A percentile compares a stretch with the other conserved stretches of the same genome.
Evolutionary conservation across 768 basidiomycete genomes (phyloP).

Genomic region (Pholiota molesta): DNA sequence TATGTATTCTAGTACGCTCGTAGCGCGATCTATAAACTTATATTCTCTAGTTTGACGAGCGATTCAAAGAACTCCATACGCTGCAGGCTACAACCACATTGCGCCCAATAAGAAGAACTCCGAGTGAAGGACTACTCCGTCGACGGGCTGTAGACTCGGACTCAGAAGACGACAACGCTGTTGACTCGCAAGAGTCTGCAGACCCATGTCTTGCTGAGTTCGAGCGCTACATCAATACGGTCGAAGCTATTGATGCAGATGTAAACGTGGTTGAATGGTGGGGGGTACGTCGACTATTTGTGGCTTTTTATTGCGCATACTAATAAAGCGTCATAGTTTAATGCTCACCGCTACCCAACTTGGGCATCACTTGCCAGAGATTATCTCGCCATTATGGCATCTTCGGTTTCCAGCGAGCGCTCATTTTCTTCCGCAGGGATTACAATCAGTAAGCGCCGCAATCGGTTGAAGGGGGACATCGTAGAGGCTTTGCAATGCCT

Average conservation of each 20-base stretch:
- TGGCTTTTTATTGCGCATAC: neutral
- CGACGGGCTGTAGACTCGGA: too few species aligned
- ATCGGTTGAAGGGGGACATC: too few species aligned
- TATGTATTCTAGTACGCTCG: neutral
- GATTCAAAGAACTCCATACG: too few species aligned
- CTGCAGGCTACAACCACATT: too few species aligned
- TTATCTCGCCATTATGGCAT: conserved; percentile 40
- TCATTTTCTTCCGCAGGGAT: conserved; percentile 43
- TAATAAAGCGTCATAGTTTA: conserved; percentile 17
- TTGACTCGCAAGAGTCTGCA: neutral
- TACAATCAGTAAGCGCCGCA: conserved; percentile 39
- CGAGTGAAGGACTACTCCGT: too few species aligned
- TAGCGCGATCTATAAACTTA: too few species aligned
- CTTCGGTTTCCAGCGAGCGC: conserved; percentile 40
- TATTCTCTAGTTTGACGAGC: too few species aligned
- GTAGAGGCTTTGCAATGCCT: too few species aligned
- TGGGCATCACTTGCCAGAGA: conserved; percentile 41
- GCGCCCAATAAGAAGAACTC: too few species aligned
- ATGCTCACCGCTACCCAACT: conserved; percentile 29
- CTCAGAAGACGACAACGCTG: too few species aligned
- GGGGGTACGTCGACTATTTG: neutral
- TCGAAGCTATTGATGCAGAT: neutral
- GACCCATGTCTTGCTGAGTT: conserved; percentile 1
- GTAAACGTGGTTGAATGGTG: neutral
- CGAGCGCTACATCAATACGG: neutral